Conservation (phyloP, 2,329 filamentous ascomycete genomes). For the Plenodomus tracheiphilus region DNA sequence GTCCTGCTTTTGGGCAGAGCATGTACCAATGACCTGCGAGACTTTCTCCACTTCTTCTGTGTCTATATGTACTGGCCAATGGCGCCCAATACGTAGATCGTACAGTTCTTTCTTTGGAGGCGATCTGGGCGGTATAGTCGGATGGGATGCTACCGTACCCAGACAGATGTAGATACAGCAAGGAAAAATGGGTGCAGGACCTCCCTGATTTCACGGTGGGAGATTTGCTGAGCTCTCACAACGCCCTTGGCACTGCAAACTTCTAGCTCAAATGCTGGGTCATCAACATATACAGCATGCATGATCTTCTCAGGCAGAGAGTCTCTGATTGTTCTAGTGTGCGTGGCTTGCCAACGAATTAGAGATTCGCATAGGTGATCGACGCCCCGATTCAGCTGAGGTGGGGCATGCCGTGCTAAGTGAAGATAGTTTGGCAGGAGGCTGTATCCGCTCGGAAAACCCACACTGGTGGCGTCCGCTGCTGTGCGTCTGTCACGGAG, state of each 20-base stretch:
- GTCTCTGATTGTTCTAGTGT: neutral
- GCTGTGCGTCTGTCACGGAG: neutral
- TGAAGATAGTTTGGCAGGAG: neutral
- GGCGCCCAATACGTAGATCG: neutral
- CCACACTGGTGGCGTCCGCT: slow-evolving; percentile 4
- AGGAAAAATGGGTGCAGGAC: too few species aligned
- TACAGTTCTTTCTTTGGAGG: too few species aligned
- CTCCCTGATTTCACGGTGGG: too few species aligned
- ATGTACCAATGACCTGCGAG: neutral
- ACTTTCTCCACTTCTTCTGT: neutral
- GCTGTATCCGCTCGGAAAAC: slow-evolving; percentile 1
- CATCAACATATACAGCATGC: neutral
- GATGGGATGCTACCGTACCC: neutral
- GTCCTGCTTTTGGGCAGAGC: neutral
- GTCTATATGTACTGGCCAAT: neutral
- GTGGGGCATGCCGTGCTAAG: slow-evolving; percentile 5
- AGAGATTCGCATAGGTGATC: slow-evolving; percentile 5
- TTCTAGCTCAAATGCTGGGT: neutral
- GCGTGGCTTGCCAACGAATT: neutral
- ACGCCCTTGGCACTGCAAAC: neutral
- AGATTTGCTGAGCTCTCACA: too few species aligned
- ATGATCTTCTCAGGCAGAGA: neutral
- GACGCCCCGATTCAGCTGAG: slow-evolving; percentile 5
- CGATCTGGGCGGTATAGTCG: neutral
- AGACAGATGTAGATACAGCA: neutral